Base-by-base conservation (phyloP, 768 basidiomycete genomes). In the Leccinum boreale region DNA sequence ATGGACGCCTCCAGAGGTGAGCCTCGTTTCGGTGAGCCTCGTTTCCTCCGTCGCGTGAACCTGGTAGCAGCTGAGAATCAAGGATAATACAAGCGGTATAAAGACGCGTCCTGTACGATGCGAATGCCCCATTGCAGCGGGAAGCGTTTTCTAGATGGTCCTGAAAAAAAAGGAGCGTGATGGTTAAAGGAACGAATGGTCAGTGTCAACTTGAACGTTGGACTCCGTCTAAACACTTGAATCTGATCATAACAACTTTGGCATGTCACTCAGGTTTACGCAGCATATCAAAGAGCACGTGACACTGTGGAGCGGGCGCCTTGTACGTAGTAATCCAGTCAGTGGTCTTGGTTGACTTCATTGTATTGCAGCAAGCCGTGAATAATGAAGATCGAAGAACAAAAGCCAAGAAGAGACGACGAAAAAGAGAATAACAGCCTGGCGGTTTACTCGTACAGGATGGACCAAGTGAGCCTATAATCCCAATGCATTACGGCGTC, bases 401-500 rank as follows among this genome's bases (percentile, higher is more conserved):
- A 36, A 52, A 42, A 47, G 23, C 49, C 55, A 48, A 55, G 19
- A 48, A 52, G 19, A 47, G 23, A 44, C 23, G 45, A 42, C n/a
- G 42, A 42, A 42, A 42, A 19, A n/a, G 33, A 52, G 2, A 50
- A 36, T 59, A 48, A 60, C 54, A 50, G 42, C 55, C 35, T 50
- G 57, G 49, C 48, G 21, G 39, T 36, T 17, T 61, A 63, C 54
- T 62, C 57, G 50, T 64, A 72, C 60, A 60, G 17, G 39, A 63
- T 56, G 54, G 33, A 54, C 44, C 50, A 52, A 42, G 39, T 42
- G 39, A 42, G n/a, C 39, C 23, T 50, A 53, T 24, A 33, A 58
- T 50, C 24, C 33, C 54, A 61, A 24, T 49, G 39, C 21, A 23
- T 70, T 58, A 72, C 21, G 71, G 72, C 14, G 62, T 65, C 53